These are phyloP conservation scores for Mycocentrospora acerina DNA, from an alignment of 2,329 filamentous ascomycete species.

Conservation along the genomic window DNA sequence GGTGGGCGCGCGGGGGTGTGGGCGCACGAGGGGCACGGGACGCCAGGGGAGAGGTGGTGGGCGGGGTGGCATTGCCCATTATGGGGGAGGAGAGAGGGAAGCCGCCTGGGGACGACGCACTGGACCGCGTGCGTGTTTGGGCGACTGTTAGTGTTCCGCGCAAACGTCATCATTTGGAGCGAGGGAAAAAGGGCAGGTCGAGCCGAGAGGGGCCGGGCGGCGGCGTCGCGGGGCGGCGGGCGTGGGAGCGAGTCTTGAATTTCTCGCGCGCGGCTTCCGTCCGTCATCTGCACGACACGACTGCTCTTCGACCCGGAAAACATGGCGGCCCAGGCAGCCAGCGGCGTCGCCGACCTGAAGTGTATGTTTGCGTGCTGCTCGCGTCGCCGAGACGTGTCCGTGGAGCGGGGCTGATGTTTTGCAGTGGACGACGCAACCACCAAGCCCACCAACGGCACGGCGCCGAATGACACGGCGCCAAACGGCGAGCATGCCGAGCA, in stretches of 20 bases:
- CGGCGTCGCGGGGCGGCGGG: too few relatives aligned
- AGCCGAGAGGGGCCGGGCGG: too few relatives aligned
- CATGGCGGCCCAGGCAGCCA: constrained; percentile 43
- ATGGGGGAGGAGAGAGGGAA: constrained; percentile 4
- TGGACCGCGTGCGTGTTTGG: constrained; percentile 4
- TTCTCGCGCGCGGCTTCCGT: too few relatives aligned
- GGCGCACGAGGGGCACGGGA: constrained; percentile 5
- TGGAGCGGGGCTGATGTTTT: constrained; percentile 5
- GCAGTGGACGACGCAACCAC: constrained; percentile 41
- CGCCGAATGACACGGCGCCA: constrained; percentile 26
- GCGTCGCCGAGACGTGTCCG: neutral
- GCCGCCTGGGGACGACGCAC: neutral
- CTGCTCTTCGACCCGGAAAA: constrained; percentile 10
- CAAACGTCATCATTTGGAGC: constrained; percentile 30
- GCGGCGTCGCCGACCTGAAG: constrained; percentile 41
- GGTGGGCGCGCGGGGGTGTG: constrained; percentile 2
- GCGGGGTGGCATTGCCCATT: constrained; percentile 33
- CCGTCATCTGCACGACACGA: constrained; percentile 6
- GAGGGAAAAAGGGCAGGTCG: constrained; percentile 10
- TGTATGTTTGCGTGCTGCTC: constrained; percentile 22
- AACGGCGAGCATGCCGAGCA: constrained; percentile 51
- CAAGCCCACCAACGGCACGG: constrained; percentile 32
- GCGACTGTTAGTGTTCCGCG: constrained; percentile 11
- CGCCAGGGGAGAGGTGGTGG: constrained; percentile 14
- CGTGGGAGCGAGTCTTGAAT: too few relatives aligned